Base-by-base conservation (phyloP, 306 rosid genomes). In the Gleditsia sinensis region DNA sequence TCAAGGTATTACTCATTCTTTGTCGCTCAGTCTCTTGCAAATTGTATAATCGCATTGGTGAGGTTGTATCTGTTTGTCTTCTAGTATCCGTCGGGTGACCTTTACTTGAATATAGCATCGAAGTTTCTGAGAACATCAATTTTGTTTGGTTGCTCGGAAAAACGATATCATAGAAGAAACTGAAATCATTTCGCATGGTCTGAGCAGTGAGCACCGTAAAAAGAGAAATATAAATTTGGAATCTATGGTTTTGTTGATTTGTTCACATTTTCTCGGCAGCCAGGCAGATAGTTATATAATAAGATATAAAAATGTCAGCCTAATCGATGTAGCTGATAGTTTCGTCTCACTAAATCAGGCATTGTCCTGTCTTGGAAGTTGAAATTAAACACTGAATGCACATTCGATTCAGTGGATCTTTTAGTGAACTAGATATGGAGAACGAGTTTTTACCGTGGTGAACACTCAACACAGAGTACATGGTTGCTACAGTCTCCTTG, bases 1-100 rank as follows among this genome's bases (percentile, higher is more conserved):
- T 85, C 69, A 94, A 91, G 98, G 98, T 89, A 37, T 59, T 39
- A 67, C 48, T 73, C 84, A 49, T 48, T 62, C 30, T 69, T 79
- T 65, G n/a, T 75, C 36, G 1, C 40, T 76, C 55, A 33, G 21
- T 27, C 36, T 20, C 65, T 62, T 3, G 25, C 13, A 3, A 55
- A 14, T 42, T 25, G 28, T 6, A 36, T 10, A 3, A 34, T 62
- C 49, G 40, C 25, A 7, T 76, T 54, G 24, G 55, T 55, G 5
- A 75, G 20, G 45, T 58, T 20, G 64, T 45, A 30, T 17, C 14
- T 25, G 53, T 40, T 58, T 30, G 54, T 37, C 32, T 54, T 10
- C 6, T 24, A 13, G 21, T 3, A 10, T 50, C 21, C 7, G 39
- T 39, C 20, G 3, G 50, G 12, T 42, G 21, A 25, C 27, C 7